These are phyloP conservation scores for Isoetes taiwanensis DNA, from an alignment of 75 land plant species.

Conservation along the genomic window DNA sequence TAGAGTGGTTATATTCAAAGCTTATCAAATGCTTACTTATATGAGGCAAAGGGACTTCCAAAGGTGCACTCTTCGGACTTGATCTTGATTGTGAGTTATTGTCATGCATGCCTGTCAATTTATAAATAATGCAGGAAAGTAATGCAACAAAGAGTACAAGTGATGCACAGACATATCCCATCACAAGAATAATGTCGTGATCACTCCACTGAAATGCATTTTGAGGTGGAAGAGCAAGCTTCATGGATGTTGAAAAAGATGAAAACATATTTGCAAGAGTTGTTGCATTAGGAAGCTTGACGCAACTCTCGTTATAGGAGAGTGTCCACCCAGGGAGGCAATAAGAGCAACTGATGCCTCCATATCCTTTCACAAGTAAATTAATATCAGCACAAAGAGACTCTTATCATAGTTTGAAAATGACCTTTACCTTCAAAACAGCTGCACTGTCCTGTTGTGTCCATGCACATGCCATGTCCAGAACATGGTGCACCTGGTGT, in stretches of 20 bases:
- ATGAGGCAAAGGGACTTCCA: too few relatives aligned
- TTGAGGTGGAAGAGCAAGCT: neutral
- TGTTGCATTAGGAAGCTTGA: neutral
- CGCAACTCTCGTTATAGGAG: neutral
- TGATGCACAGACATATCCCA: neutral
- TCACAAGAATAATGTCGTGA: neutral
- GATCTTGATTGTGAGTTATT: too few relatives aligned
- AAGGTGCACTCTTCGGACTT: too few relatives aligned
- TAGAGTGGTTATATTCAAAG: too few relatives aligned
- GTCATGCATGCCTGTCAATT: neutral
- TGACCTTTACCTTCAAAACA: constrained; percentile 7
- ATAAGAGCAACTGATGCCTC: neutral
- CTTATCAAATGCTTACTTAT: too few relatives aligned
- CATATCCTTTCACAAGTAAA: neutral
- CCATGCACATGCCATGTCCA: neutral
- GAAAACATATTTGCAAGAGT: neutral
- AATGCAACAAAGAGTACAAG: neutral
- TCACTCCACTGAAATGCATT: neutral
- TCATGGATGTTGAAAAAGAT: neutral
- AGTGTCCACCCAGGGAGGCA: neutral
- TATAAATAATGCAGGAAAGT: neutral
- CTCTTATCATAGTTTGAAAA: neutral
- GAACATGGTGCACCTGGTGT: too few relatives aligned
- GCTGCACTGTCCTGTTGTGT: neutral
- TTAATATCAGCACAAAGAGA: neutral